A percentile compares a stretch with the other conserved stretches of the same genome.
Evolutionary conservation across 495 filamentous ascomycete genomes (phyloP).

Genomic region (Penicillium paradoxum): DNA sequence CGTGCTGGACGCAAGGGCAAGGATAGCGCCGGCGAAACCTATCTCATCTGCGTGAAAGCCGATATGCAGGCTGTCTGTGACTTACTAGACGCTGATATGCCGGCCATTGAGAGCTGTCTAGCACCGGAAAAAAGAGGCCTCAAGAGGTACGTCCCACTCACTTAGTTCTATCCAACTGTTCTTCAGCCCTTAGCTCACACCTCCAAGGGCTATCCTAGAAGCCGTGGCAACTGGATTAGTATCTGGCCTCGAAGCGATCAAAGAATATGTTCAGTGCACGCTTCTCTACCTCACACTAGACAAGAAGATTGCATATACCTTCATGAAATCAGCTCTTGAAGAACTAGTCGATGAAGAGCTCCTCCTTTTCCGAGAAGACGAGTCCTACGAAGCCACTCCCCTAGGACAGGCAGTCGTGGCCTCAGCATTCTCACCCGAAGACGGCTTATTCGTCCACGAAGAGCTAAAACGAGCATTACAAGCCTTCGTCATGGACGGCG

Average conservation of each 20-base stretch:
- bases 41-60: conserved; percentile 65
- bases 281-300: conserved; percentile 58
- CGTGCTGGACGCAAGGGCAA: conserved; percentile 80
- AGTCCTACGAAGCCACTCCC: conserved; percentile 56
- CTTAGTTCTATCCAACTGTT: not conserved
- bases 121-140: conserved; percentile 64
- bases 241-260: conserved; percentile 60
- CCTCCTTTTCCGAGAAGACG: conserved; percentile 34
- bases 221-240: conserved; percentile 67
- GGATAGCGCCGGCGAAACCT: conserved; percentile 75
- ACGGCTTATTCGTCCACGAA: conserved; percentile 68
- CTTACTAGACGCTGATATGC: conserved; percentile 69
- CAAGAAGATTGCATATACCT: conserved; percentile 50
- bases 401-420: conserved; percentile 70
- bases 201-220: conserved; percentile 63
- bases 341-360: conserved; percentile 36
- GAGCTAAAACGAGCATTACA: conserved; percentile 63
- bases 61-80: conserved; percentile 67
- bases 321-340: conserved; percentile 54
- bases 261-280: conserved; percentile 67
- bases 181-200: conserved; percentile 5
- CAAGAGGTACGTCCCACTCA: conserved; percentile 46
- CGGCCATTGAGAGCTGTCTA: conserved; percentile 64
- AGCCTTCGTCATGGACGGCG: conserved; percentile 78
- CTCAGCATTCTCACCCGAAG: conserved; percentile 68